These are phyloP conservation scores for Cucurbita argyrosperma DNA, from an alignment of 306 rosid species.

Conservation along the genomic window DNA sequence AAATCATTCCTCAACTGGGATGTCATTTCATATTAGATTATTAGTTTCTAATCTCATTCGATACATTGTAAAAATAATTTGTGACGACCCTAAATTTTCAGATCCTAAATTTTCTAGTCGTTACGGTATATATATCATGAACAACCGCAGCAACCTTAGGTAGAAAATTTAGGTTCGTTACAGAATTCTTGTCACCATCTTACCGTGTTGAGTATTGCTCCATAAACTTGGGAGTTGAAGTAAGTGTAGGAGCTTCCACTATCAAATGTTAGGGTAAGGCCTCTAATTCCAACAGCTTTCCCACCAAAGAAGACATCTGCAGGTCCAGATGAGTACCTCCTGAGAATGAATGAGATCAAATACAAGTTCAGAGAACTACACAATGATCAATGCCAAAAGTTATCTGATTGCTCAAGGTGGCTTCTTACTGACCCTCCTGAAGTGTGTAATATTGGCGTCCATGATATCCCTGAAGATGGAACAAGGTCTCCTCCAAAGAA, in stretches of 20 bases:
- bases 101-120: no score
- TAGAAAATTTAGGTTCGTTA: no score
- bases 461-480: conserved; percentile 37
- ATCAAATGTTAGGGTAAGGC: conserved; percentile 45
- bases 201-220: conserved; percentile 31
- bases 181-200: conserved; percentile 5
- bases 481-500: conserved; percentile 48
- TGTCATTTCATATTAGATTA: not conserved
- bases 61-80: not conserved
- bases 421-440: conserved; percentile 26
- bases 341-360: conserved; percentile 15
- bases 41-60: not conserved
- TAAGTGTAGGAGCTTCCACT: conserved; percentile 87
- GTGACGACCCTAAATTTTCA: no score
- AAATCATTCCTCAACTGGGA: conserved; percentile 39
- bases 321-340: conserved; percentile 57
- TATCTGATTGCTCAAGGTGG: not conserved
- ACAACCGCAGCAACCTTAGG: no score
- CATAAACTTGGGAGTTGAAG: conserved; percentile 37
- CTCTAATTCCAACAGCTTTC: conserved; percentile 34
- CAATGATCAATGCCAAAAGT: not conserved
- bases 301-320: conserved; percentile 44
- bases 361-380: not conserved
- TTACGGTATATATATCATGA: no score
- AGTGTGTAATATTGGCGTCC: conserved; percentile 35